Evolutionary conservation across 2,329 filamentous ascomycete genomes (phyloP).

Genomic region (Talaromyces sp.): DNA sequence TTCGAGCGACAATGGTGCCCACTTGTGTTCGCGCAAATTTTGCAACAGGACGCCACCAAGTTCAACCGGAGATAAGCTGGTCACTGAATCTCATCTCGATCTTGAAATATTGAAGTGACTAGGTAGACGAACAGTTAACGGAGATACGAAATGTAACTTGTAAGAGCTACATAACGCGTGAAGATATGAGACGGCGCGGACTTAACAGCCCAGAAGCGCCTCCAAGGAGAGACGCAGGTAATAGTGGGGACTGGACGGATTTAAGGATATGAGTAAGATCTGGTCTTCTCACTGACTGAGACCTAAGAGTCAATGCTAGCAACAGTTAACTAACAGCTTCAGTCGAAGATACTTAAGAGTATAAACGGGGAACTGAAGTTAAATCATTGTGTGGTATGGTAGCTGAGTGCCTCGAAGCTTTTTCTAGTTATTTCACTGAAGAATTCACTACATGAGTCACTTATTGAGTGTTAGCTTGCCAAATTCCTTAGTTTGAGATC

Average conservation of each 20-base stretch:
- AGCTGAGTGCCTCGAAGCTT: too few relatives aligned
- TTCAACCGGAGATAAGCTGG: background rate
- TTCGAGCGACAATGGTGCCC: background rate
- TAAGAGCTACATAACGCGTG: background rate
- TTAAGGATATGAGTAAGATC: background rate
- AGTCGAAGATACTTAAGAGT: too few relatives aligned
- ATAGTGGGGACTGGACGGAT: background rate
- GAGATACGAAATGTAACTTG: background rate
- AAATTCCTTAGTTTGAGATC: too few relatives aligned
- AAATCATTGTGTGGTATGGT: too few relatives aligned
- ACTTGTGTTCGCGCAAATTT: background rate
- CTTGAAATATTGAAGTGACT: background rate
- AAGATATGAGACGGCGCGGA: background rate
- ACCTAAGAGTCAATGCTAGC: too few relatives aligned
- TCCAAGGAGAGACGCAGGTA: too few relatives aligned
- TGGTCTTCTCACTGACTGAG: too few relatives aligned
- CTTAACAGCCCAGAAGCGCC: background rate
- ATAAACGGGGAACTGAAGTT: too few relatives aligned
- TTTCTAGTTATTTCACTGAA: too few relatives aligned
- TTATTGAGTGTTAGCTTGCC: too few relatives aligned
- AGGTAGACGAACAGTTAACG: background rate
- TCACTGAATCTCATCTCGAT: background rate
- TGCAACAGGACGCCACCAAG: background rate
- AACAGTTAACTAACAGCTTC: too few relatives aligned
- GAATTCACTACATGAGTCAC: too few relatives aligned